These are phyloP conservation scores for Pachysandra terminalis DNA, from an alignment of 164 flowering plant species.

Conservation along the genomic window DNA sequence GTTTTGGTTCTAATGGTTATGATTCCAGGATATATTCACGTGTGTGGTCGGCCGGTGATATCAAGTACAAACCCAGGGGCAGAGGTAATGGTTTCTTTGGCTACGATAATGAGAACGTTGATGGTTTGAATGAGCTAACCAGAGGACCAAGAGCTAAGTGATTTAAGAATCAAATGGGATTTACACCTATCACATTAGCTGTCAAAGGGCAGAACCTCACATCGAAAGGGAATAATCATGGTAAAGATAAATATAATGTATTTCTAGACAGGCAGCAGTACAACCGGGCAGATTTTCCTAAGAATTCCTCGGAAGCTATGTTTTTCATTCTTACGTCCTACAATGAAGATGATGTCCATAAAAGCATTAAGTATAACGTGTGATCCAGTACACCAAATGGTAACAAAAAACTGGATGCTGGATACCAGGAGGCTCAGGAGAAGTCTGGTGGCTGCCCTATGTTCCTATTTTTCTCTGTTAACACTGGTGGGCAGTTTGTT, in stretches of 20 bases:
- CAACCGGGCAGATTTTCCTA: slow-evolving; percentile 31
- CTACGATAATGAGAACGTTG: too few relatives aligned
- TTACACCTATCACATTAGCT: too few relatives aligned
- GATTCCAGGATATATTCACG: slow-evolving; percentile 4
- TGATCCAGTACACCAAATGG: slow-evolving; percentile 54
- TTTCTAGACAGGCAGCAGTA: slow-evolving; percentile 28
- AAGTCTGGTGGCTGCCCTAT: too few relatives aligned
- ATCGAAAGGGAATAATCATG: slow-evolving; percentile 11
- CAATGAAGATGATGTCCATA: slow-evolving; percentile 57
- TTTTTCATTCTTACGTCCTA: slow-evolving; percentile 48
- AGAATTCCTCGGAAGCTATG: slow-evolving; percentile 32
- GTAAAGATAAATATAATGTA: slow-evolving; percentile 2
- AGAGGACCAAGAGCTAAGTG: too few relatives aligned
- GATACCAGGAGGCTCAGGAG: too few relatives aligned
- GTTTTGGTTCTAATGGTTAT: background rate
- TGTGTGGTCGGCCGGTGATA: slow-evolving; percentile 17
- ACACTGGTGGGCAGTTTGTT: too few relatives aligned
- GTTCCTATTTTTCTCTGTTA: too few relatives aligned
- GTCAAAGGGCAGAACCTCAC: too few relatives aligned
- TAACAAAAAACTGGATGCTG: too few relatives aligned
- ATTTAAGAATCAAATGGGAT: too few relatives aligned
- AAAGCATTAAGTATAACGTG: slow-evolving; percentile 42
- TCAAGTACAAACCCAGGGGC: slow-evolving; percentile 20
- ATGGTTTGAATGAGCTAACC: too few relatives aligned
- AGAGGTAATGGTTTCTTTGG: too few relatives aligned